Evolutionary conservation across 495 filamentous ascomycete genomes (phyloP), one percentile per base, ranked within the genome.

Genomic region (Neurospora hispaniola): DNA sequence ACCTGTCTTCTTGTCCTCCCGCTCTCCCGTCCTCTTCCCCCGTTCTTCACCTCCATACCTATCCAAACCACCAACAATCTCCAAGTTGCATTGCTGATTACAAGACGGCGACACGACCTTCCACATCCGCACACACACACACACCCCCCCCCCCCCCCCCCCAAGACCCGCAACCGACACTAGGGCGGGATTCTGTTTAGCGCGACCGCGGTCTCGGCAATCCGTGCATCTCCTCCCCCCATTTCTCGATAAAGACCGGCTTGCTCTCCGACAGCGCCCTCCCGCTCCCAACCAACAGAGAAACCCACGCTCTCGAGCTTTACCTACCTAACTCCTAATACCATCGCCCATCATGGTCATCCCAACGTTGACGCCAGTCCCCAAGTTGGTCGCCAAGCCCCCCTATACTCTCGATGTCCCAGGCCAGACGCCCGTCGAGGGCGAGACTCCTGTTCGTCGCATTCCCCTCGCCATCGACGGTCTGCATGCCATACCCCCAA

Each of bases 401-500:
- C 93, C 93, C 35, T 96, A 92, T 86, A 89, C 90, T 38, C 88
- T 96, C 76, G 93, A 97, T 76, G 91, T 88, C 18, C 89, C 95
- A 18, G 91, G 90, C 73, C 87, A 84, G 75, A 83, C 90, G 77
- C 86, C 89, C 73, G 86, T 92, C 75, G 85, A 92, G 59, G 96
- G 96, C 77, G 95, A 99, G 85, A 98, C 96, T 1, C 92, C 95
- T 72, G 93, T 96, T 9, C 91, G 95, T 74, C 89, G 95, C 71
- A 89, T 94, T 81, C 90, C 92, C 10, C 73, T 77, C n/a, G 85
- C 90, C 72, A 90, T 92, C 76, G 83, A 95, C 74, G 90, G 88
- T 69, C 88, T 98, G 70, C 82, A 88, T 73, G 82, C 86, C 20
- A 89, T 84, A 31, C 77, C 74, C 20, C 54, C 27, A 66, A 66